These are phyloP conservation scores for Paramecium pentaurelia DNA, from an alignment of 73 alveolate genomes.

Conservation along the genomic window DNA sequence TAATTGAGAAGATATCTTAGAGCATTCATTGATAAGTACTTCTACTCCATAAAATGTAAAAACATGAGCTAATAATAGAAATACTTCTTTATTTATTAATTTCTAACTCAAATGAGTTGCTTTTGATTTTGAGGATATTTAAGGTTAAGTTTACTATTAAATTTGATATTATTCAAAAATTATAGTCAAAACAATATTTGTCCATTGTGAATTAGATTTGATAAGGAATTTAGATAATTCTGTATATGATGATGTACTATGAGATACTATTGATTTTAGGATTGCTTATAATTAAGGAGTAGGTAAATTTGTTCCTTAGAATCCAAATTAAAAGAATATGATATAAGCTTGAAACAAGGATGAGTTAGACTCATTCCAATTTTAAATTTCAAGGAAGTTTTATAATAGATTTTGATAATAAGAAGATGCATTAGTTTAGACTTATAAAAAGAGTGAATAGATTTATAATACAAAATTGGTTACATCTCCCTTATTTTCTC, in stretches of 20 bases:
- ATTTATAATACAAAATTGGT: slow-evolving; percentile 31
- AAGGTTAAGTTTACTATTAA: neutral
- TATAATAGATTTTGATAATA: neutral
- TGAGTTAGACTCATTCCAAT: slow-evolving; percentile 48
- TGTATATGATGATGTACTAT: neutral
- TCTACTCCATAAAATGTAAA: neutral
- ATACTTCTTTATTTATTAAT: slow-evolving; percentile 16
- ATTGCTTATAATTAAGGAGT: neutral
- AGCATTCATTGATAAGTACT: neutral
- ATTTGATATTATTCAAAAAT: neutral
- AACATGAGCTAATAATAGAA: neutral
- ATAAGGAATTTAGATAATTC: neutral
- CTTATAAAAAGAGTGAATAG: slow-evolving; percentile 32
- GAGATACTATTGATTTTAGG: neutral
- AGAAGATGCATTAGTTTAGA: neutral
- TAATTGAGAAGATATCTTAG: neutral
- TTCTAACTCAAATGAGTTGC: neutral
- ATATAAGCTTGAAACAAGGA: slow-evolving; percentile 52
- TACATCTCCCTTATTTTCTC: slow-evolving; percentile 48
- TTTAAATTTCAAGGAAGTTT: neutral
- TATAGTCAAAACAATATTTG: neutral
- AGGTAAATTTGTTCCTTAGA: neutral
- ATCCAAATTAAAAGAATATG: slow-evolving; percentile 8
- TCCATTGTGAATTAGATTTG: neutral
- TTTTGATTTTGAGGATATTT: neutral